These are phyloP conservation scores for Alternaria arborescens DNA, from an alignment of 2,329 filamentous ascomycete genomes.

Conservation along the genomic window DNA sequence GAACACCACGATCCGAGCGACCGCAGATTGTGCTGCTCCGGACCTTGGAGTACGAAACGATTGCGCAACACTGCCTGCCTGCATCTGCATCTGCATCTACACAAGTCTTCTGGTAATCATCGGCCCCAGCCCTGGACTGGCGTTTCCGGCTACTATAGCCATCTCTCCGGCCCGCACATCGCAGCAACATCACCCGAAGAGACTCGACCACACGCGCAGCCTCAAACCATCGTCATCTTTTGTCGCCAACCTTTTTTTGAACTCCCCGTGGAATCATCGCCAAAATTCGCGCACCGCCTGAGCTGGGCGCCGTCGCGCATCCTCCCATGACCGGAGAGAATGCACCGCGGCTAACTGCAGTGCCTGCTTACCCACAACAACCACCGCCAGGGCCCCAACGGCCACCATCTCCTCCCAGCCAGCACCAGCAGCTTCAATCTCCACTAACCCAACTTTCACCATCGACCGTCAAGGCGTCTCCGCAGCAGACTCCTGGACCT, in stretches of 20 bases:
- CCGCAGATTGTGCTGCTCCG: constrained; percentile 2
- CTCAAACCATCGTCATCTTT: not conserved
- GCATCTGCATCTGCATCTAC: constrained; percentile 2
- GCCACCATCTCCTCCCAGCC: constrained; percentile 27
- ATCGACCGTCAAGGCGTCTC: constrained; percentile 42
- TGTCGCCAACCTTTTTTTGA: not conserved
- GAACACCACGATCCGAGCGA: constrained; percentile 19
- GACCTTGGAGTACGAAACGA: not conserved
- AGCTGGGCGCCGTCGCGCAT: constrained; percentile 35
- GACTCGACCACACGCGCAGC: constrained; percentile 1
- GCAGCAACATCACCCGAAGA: constrained; percentile 9
- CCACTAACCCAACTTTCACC: constrained; percentile 37
- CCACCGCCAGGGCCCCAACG: constrained; percentile 22
- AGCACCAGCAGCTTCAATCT: constrained; percentile 32
- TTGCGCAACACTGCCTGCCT: constrained; percentile 2
- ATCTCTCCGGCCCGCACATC: constrained; percentile 13
- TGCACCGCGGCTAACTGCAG: constrained; percentile 34
- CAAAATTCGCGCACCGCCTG: constrained; percentile 41
- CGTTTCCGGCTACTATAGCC: constrained; percentile 2
- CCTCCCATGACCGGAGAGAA: constrained; percentile 31
- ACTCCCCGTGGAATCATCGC: constrained; percentile 16
- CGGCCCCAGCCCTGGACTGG: constrained; percentile 11
- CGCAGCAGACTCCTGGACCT: constrained; percentile 36
- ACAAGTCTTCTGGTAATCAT: constrained; percentile 7
- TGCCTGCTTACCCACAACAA: constrained; percentile 19